Conservation (phyloP, 495 filamentous ascomycete species). For the Xylaria venustula region DNA sequence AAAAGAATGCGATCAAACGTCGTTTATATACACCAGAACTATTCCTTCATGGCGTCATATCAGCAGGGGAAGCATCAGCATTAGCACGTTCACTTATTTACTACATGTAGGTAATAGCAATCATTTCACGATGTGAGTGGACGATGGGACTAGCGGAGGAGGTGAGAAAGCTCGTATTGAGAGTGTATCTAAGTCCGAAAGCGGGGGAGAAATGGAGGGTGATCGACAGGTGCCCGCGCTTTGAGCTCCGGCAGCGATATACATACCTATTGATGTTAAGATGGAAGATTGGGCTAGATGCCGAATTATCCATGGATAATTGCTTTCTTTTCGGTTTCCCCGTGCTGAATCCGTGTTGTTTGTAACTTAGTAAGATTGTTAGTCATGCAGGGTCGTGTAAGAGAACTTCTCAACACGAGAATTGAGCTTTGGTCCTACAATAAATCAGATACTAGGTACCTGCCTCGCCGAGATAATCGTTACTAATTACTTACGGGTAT, state of each 20-base stretch:
- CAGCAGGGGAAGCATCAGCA: not conserved
- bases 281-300: not conserved
- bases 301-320: no score
- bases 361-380: no score
- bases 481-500: no score
- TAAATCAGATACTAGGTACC: no score
- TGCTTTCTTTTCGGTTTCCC: no score
- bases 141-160: not conserved
- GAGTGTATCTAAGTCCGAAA: not conserved
- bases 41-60: not conserved
- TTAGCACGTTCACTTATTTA: not conserved
- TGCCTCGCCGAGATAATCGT: no score
- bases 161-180: constrained; percentile 5
- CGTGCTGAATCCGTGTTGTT: no score
- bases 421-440: no score
- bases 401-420: no score
- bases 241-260: not conserved
- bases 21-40: not conserved
- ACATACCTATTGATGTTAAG: not conserved
- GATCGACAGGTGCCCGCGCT: not conserved
- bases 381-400: no score
- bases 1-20: not conserved
- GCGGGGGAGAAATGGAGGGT: not conserved
- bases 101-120: not conserved
- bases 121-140: not conserved